Evolutionary conservation across 192 early-diverging fungal species (phyloP).

Genomic region (Coemansia sp.): DNA sequence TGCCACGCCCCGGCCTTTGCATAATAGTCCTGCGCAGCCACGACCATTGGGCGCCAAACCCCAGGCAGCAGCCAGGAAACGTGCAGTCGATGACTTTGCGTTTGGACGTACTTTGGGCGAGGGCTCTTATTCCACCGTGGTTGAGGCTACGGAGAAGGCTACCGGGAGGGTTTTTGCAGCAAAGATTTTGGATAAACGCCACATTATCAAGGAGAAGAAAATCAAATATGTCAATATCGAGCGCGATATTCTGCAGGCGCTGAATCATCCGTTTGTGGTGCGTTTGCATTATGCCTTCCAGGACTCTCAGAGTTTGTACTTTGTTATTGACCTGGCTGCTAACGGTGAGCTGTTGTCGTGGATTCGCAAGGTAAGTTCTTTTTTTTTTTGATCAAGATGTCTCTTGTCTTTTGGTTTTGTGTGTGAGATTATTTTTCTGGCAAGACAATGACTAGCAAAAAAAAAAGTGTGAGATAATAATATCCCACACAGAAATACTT

Average conservation of each 20-base stretch:
- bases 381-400: neutral
- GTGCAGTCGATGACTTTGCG: conserved; percentile 79
- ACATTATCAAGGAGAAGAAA: conserved; percentile 95
- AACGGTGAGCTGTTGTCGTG: conserved; percentile 91
- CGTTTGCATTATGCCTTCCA: conserved; percentile 96
- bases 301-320: conserved; percentile 87
- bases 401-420: too few relatives aligned
- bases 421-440: too few relatives aligned
- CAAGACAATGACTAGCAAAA: too few relatives aligned
- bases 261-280: conserved; percentile 90
- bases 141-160: conserved; percentile 73
- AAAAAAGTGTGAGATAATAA: too few relatives aligned
- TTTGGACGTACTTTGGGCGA: conserved; percentile 87
- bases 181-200: conserved; percentile 86
- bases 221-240: conserved; percentile 96
- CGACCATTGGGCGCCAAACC: conserved; percentile 17
- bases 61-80: conserved; percentile 57
- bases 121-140: conserved; percentile 94
- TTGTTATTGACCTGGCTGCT: conserved; percentile 85
- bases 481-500: too few relatives aligned
- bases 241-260: conserved; percentile 80
- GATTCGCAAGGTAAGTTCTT: conserved; percentile 65
- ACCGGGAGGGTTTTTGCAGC: conserved; percentile 79
- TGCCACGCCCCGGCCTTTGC: conserved; percentile 23
- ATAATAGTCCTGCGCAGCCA: neutral